A percentile compares a stretch with the other conserved stretches of the same genome.
Conservation (phyloP, 441 rosid genomes). For the Jatropha multifida region DNA sequence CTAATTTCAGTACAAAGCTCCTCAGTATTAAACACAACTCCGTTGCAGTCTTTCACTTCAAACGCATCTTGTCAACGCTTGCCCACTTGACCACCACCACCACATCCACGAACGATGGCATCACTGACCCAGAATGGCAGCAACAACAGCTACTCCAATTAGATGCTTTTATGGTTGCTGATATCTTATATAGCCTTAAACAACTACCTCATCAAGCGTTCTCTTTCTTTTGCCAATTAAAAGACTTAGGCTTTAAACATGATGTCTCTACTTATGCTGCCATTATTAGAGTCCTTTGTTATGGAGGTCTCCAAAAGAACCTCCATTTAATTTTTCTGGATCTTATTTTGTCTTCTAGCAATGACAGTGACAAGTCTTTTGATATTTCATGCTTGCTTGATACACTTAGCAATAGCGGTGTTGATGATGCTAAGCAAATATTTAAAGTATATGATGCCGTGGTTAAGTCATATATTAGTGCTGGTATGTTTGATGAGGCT, state of each 20-base stretch:
- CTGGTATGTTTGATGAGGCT: constrained; percentile 61
- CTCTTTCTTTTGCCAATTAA: constrained; percentile 38
- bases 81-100: neutral
- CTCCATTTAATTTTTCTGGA: constrained; percentile 43
- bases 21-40: neutral
- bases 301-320: constrained; percentile 39
- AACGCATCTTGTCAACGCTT: neutral
- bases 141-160: neutral
- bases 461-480: constrained; percentile 54
- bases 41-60: neutral
- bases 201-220: constrained; percentile 29
- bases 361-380: constrained; percentile 30
- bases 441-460: constrained; percentile 39
- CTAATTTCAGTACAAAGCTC: neutral
- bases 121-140: too few species aligned
- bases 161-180: constrained; percentile 9
- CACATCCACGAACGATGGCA: too few species aligned
- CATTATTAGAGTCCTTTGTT: constrained; percentile 44
- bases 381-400: constrained; percentile 43
- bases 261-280: constrained; percentile 50
- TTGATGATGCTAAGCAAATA: constrained; percentile 22
- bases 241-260: constrained; percentile 31
- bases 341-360: constrained; percentile 19
- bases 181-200: constrained; percentile 14
- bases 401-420: constrained; percentile 28